Evolutionary conservation across 179 eudicot species (phyloP).

Genomic region (Beta corolliflora): DNA sequence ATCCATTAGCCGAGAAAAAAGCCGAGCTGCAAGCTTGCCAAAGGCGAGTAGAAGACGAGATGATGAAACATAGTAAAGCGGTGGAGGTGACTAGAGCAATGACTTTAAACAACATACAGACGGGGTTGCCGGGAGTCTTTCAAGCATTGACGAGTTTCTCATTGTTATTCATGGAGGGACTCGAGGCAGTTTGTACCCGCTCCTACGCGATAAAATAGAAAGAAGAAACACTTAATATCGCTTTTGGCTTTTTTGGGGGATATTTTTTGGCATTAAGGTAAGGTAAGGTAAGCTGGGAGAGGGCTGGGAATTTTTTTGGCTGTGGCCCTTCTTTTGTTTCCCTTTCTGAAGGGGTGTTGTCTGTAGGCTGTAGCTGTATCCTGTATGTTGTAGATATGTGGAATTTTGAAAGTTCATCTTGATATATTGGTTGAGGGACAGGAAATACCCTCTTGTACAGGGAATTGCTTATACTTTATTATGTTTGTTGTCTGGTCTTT

Average conservation of each 20-base stretch:
- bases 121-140: constrained; percentile 89
- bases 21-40: constrained; percentile 73
- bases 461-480: constrained; percentile 31
- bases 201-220: constrained; percentile 72
- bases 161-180: constrained; percentile 59
- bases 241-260: constrained; percentile 9
- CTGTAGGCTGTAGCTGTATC: too few species aligned
- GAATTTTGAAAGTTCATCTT: constrained; percentile 50
- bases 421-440: constrained; percentile 32
- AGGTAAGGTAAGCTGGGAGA: constrained; percentile 12
- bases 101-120: constrained; percentile 88
- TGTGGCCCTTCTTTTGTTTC: constrained; percentile 25
- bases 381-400: constrained; percentile 54
- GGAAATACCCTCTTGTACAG: constrained; percentile 46
- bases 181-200: constrained; percentile 68
- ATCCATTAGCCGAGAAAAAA: constrained; percentile 80
- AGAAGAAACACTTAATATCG: background rate
- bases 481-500: constrained; percentile 28
- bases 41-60: constrained; percentile 84
- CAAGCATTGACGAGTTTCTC: constrained; percentile 94
- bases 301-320: constrained; percentile 34
- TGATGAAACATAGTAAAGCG: constrained; percentile 77
- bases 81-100: constrained; percentile 88
- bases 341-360: constrained; percentile 9
- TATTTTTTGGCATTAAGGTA: constrained; percentile 33